These are phyloP conservation scores for Fomitopsis palustris DNA, from an alignment of 1,284 basidiomycete genomes.

Conservation along the genomic window DNA sequence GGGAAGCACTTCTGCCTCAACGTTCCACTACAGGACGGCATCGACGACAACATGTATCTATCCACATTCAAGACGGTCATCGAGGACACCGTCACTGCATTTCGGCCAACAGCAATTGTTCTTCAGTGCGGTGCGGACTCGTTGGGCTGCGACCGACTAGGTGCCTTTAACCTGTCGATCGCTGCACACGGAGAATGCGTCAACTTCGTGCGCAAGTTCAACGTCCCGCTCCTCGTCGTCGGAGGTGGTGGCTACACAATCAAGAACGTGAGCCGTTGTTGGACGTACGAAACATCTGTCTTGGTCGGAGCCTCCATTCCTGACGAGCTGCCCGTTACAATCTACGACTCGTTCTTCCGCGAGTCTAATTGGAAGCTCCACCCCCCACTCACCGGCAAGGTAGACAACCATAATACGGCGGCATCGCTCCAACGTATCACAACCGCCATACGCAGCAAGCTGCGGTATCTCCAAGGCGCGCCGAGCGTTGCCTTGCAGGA, in stretches of 20 bases:
- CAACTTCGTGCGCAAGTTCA: constrained; percentile 91
- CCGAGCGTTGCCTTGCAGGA: constrained; percentile 97
- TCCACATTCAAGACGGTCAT: constrained; percentile 95
- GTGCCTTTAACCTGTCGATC: constrained; percentile 98
- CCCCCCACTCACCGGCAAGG: constrained; percentile 85
- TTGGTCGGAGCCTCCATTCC: constrained; percentile 84
- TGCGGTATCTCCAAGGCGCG: constrained; percentile 92
- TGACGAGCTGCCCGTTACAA: constrained; percentile 83
- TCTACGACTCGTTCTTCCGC: constrained; percentile 92
- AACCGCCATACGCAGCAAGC: constrained; percentile 82
- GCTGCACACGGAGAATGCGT: constrained; percentile 99
- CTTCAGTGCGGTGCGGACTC: constrained; percentile 98
- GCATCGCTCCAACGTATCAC: constrained; percentile 85
- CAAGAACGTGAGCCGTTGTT: constrained; percentile 96
- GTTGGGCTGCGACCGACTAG: constrained; percentile 90
- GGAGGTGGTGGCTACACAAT: constrained; percentile 97
- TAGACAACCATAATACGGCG: constrained; percentile 91
- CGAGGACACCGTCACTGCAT: constrained; percentile 88
- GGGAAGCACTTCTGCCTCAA: constrained; percentile 98
- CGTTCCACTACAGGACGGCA: constrained; percentile 93
- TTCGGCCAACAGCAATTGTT: constrained; percentile 89
- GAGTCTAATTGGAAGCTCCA: constrained; percentile 91
- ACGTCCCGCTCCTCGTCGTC: constrained; percentile 85
- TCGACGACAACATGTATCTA: constrained; percentile 97
- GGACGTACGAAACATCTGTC: constrained; percentile 97